Base-by-base conservation (phyloP, 1,284 basidiomycete genomes). In the Golubevia sp. region DNA sequence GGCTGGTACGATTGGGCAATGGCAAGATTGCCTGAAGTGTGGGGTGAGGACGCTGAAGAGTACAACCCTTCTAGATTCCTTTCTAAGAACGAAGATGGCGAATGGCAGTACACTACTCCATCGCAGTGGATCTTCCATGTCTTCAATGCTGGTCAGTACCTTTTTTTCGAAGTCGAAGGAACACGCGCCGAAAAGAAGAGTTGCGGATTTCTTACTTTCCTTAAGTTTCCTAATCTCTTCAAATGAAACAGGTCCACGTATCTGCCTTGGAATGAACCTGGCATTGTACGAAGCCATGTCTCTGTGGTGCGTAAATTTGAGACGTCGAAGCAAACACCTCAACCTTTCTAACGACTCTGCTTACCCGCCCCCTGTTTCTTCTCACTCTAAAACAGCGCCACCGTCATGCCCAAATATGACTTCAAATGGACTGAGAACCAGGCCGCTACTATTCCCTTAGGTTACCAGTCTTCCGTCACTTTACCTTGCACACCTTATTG, bases 1-100 rank as follows among this genome's bases (percentile, higher is more conserved):
- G 64, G 61, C 48, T 79, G 74, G 74, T 73, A 66, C 34, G 76
- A 79, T 59, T 79, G 75, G 75, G 76, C 70, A 24, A 77, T 79
- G 59, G 69, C 65, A 2, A 62, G 76, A 6, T 64, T 70, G 49
- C 69, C 71, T 0, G 71, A 74, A 4, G 71, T 79, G 7, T 79
- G 74, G 74, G 76, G 76, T 1, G 64, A 52, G 20, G 67, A 69
- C 63, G 69, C 67, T 56, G 68, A 56, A 34, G 71, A 77, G 23
- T 79, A 69, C 59, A 71, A 71, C 4, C 76, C 76, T 2, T 38
- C 56, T 23, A 63, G 76, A 20, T 79, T 77, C 63, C 60, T 79
- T 50, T 65, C 67, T 24, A 55, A 57, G 15, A 71, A 72, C 26
- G 68, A 61, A 38, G 63, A 58, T 18, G 34, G 27, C n/a, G 51